Evolutionary conservation across 2,329 filamentous ascomycete genomes (phyloP).

Genomic region (Colletotrichum tropicale): DNA sequence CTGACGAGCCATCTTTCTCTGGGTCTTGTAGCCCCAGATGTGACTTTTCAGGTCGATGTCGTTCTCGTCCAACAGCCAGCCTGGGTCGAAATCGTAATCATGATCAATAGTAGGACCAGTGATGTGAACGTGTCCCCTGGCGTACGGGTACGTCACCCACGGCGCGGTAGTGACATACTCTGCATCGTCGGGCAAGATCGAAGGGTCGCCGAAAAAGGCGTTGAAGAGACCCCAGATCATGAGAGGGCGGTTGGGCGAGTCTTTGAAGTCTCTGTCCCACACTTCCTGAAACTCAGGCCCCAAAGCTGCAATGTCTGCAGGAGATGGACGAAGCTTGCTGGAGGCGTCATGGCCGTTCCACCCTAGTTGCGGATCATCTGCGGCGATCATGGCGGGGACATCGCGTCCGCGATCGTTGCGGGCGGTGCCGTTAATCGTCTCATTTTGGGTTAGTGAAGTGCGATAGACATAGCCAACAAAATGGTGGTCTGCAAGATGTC

Average conservation of each 20-base stretch:
- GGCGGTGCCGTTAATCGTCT: slow-evolving; percentile 55
- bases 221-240: slow-evolving; percentile 24
- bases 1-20: slow-evolving; percentile 63
- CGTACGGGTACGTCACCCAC: slow-evolving; percentile 64
- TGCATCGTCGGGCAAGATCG: slow-evolving; percentile 31
- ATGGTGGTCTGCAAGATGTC: background rate
- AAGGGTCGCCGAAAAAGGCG: slow-evolving; percentile 35
- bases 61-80: slow-evolving; percentile 51
- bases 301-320: slow-evolving; percentile 52
- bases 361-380: slow-evolving; percentile 43
- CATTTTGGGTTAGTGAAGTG: slow-evolving; percentile 38
- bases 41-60: slow-evolving; percentile 64
- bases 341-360: slow-evolving; percentile 59
- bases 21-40: slow-evolving; percentile 69
- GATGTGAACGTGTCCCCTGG: slow-evolving; percentile 63
- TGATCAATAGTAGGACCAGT: slow-evolving; percentile 36
- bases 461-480: slow-evolving; percentile 56
- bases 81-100: slow-evolving; percentile 53
- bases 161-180: slow-evolving; percentile 56
- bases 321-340: slow-evolving; percentile 57
- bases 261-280: slow-evolving; percentile 55
- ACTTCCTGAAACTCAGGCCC: slow-evolving; percentile 52
- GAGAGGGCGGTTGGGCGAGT: slow-evolving; percentile 26
- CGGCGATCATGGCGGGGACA: slow-evolving; percentile 19
- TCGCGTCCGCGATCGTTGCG: slow-evolving; percentile 44